Evolutionary conservation across 208 protist species (phyloP), one percentile per base, ranked within the genome.

Genomic region (Trypanosoma platydactyli): DNA sequence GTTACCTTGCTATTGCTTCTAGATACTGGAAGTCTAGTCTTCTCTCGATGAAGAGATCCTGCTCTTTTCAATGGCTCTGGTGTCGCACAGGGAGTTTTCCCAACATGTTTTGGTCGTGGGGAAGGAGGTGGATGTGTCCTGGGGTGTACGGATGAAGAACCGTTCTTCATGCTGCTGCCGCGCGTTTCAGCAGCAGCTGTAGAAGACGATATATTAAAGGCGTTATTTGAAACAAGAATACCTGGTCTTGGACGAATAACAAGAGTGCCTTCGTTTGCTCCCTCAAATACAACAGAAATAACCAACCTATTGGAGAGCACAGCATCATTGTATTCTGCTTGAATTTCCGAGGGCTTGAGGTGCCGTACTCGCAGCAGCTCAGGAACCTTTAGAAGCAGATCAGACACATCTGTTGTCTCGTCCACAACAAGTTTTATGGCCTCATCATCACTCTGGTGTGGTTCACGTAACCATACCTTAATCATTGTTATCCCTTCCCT

Each of bases 81-180:
- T 41, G 44, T 54, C 15, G 86, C 76, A 53, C 68, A 63, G 3
- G 84, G 76, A 53, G 81, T 75, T 54, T 81, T 93, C 60, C 81
- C 86, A 80, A 90, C 81, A 45, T 18, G 49, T 20, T 59, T 40
- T 24, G 3, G 29, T 60, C 51, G 52, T 61, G 57, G 41, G 68
- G 62, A 60, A 18, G 46, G 48, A 70, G 48, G 62, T 48, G 51
- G 41, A 22, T 48, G 51, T 3, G 11, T 27, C 20, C 35, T 57
- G 1, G 22, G 15, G 24, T 25, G 49, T 5, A 5, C 41, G 16
- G 18, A 9, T 27, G 51, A 51, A 42, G 62, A 25, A 30, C 15
- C 33, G 25, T 22, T 38, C 51, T 35, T 30, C 15, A 25, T 29
- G n/a, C 24, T n/a, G 33, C 13, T n/a, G 9, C 24, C 42, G 50